A percentile compares a stretch with the other conserved stretches of the same genome.
These are phyloP conservation scores for Hanseniaspora valbyensis DNA, from an alignment of 805 yeast species.

Conservation along the genomic window DNA sequence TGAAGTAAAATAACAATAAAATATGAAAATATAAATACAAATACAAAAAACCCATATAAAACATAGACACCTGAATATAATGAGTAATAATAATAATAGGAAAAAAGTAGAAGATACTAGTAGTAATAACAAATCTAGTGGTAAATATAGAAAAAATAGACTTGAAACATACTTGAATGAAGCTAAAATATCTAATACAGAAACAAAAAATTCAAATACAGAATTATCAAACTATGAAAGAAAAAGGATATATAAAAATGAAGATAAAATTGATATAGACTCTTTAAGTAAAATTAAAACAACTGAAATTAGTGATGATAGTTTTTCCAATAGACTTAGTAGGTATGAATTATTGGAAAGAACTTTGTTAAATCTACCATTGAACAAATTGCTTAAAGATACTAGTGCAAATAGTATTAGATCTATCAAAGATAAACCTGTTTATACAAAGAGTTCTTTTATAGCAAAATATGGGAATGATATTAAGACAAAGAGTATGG, in stretches of 20 bases:
- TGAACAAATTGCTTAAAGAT: constrained; percentile 22
- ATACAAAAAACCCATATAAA: too few species aligned
- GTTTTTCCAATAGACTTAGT: neutral
- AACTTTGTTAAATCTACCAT: constrained; percentile 1
- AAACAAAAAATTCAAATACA: constrained; percentile 19
- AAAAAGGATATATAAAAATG: constrained; percentile 8
- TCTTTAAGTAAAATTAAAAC: constrained; percentile 8
- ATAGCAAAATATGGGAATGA: constrained; percentile 28
- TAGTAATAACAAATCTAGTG: neutral
- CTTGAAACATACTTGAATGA: constrained; percentile 6
- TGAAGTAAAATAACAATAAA: too few species aligned
- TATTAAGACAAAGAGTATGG: constrained; percentile 28
- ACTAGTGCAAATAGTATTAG: constrained; percentile 37
- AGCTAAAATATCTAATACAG: neutral
- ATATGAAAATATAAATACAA: too few species aligned
- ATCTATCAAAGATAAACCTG: constrained; percentile 67
- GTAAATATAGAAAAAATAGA: constrained; percentile 6
- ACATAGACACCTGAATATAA: too few species aligned
- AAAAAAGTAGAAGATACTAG: too few species aligned
- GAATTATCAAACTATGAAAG: constrained; percentile 18
- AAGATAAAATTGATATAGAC: constrained; percentile 20
- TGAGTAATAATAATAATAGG: neutral
- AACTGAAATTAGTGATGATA: neutral
- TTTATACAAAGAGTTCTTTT: constrained; percentile 40
- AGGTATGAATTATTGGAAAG: constrained; percentile 11